phyloP scores from a whole-genome alignment of 345 rosid species.

The Ailanthus altissimus region DNA sequence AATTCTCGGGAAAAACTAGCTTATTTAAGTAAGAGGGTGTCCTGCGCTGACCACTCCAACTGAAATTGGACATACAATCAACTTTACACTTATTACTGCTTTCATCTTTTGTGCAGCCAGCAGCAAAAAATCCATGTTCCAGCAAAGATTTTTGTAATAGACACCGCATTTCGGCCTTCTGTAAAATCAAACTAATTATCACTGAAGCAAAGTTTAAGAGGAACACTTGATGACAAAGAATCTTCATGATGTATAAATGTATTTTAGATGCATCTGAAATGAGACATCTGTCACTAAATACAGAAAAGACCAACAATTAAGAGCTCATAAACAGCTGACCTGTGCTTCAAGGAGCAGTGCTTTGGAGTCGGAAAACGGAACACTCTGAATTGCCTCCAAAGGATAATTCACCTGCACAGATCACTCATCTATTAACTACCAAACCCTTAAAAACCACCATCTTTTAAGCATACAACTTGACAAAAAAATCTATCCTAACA shows the following conservation, averaged over 20 bases:
- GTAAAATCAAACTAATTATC: slow-evolving; percentile 25
- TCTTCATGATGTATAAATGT: not conserved
- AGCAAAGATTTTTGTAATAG: slow-evolving; percentile 71
- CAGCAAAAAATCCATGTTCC: slow-evolving; percentile 63
- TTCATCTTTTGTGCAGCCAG: slow-evolving; percentile 36
- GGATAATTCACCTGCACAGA: slow-evolving; percentile 81
- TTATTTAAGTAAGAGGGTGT: slow-evolving; percentile 68
- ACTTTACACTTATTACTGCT: slow-evolving; percentile 24
- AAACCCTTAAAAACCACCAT: not conserved
- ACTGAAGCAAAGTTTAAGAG: slow-evolving; percentile 16
- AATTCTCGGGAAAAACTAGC: slow-evolving; percentile 82
- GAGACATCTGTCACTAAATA: not conserved
- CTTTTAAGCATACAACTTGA: not conserved
- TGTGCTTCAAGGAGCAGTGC: slow-evolving; percentile 83
- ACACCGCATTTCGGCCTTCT: slow-evolving; percentile 84
- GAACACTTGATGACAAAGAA: not conserved
- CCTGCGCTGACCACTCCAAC: slow-evolving; percentile 93
- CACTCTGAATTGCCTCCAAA: slow-evolving; percentile 66
- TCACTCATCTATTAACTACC: not conserved
- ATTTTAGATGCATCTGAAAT: not conserved
- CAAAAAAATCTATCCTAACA: not conserved
- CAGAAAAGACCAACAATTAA: not conserved
- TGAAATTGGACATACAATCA: slow-evolving; percentile 47
- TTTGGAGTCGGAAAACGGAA: slow-evolving; percentile 71
- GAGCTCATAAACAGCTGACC: slow-evolving; percentile 40